Base-by-base conservation (phyloP, 345 rosid genomes). In the Citrus mangshanensis region DNA sequence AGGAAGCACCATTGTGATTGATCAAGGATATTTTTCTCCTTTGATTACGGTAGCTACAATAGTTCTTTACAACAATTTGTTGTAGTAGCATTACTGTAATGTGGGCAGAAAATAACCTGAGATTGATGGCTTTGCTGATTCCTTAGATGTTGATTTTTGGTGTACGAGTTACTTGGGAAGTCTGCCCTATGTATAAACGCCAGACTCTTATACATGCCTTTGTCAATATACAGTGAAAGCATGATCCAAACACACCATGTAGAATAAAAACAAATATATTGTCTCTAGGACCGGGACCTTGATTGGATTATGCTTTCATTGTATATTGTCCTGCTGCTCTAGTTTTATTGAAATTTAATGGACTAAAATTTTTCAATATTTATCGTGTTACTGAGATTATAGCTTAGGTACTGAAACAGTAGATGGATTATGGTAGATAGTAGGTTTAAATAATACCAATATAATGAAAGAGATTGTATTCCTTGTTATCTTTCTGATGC, bases 151-250 rank as follows among this genome's bases (percentile, higher is more conserved):
- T 64, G 71, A 64, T 37, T 30, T 63, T 51, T 28, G 27, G 5
- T 63, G 28, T 63, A 27, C 70, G 10, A 63, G 77, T 40, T 42
- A 19, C 70, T 32, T 37, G 59, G 30, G 70, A 62, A 75, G 78
- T 64, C 28, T 63, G 40, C 27, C 69, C 38, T 9, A 21, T 46
- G 56, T 5, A 42, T 62, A 27, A 16, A 54, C 8, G 9, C 60
- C 19, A 75, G 60, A 10, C 9, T 22, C 49, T 46, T 40, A 3
- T 61, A 62, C 24, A 25, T 25, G 34, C 25, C 58, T n/a, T 25
- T n/a, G 35, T 61, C 38, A 37, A 38, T 54, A 54, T 54, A 18
- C 58, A 54, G 5, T 54, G 22, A 54, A 54, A 54, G 58, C 58
- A 54, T 5, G 22, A 54, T 54, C 22, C 22, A 54, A 18, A 18